Evolutionary conservation across 139 green algal species (phyloP), one percentile per base, ranked within the genome.

Genomic region (Dunaliella sp.): DNA sequence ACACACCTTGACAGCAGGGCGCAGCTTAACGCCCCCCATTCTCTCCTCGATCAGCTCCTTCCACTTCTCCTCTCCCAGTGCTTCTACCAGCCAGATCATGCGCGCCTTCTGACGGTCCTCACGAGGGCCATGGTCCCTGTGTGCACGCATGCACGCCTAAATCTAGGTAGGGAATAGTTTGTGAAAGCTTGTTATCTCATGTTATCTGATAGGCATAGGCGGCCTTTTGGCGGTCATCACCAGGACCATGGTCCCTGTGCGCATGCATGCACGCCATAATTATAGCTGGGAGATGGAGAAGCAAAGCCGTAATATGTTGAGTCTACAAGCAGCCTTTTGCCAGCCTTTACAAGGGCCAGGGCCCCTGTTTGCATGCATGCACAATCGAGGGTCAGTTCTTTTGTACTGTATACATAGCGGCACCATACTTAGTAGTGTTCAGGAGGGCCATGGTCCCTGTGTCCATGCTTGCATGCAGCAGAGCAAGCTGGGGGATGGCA

Each of bases 11-110:
- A 95, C 89, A 28, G 87, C 88, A 30, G 86, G 85, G 3, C 59
- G 32, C 28, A 92, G 75, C 24, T 87, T 88, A 36, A 82, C 87
- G 24, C 84, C 91, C 57, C 93, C 95, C 95, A 99, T 98, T 77
- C 93, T 92, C 58, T 90, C 77, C 3, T 78, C 36, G 16, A 91
- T 22, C 74, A 94, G 91, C 33, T 92, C 87, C 7, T 93, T 84
- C 87, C 98, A 97, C 79, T 91, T 91, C 35, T 96, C 92, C 30
- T 94, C 91, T n/a, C 94, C 95, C 58, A 94, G 89, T 36, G 93
- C 91, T 85, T 99, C 97, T 38, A 99, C 93, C 85, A 99, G 90
- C 93, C 93, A 99, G 92, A 99, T 99, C 79, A 99, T 91, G 2
- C 97, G 93, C 0, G 94, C 91, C 91, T 99, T 98, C 88, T 98